Evolutionary conservation across 305 asterid genomes (phyloP).

Genomic region (Andrographis paniculata): DNA sequence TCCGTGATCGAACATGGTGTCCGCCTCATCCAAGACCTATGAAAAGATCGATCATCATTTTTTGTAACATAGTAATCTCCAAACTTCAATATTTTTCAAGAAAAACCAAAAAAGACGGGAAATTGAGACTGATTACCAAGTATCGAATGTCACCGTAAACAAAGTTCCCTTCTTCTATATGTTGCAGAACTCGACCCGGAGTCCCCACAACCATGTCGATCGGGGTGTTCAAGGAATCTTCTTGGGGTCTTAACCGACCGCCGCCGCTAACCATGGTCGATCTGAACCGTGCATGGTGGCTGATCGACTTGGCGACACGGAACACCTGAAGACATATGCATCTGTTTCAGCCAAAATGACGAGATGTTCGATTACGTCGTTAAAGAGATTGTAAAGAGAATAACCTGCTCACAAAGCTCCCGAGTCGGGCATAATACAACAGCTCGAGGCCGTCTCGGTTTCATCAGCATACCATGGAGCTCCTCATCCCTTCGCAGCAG

Average conservation of each 20-base stretch:
- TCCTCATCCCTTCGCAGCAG: conserved; percentile 81
- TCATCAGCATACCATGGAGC: conserved; percentile 75
- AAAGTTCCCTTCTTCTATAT: conserved; percentile 89
- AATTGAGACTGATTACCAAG: conserved; percentile 40
- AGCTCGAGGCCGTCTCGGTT: conserved; percentile 96
- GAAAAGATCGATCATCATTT: conserved; percentile 18
- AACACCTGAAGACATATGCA: conserved; percentile 55
- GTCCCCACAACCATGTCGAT: conserved; percentile 98
- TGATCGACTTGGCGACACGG: conserved; percentile 74
- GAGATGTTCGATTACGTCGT: conserved; percentile 3
- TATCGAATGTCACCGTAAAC: conserved; percentile 95
- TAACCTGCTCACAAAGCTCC: conserved; percentile 98
- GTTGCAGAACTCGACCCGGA: conserved; percentile 95
- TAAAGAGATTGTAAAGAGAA: conserved; percentile 12
- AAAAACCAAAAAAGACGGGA: background rate
- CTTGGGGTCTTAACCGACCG: conserved; percentile 91
- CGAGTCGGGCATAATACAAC: conserved; percentile 93
- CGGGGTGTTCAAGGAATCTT: conserved; percentile 79
- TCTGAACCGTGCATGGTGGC: conserved; percentile 94
- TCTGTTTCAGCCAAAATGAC: conserved; percentile 16
- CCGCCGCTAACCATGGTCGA: conserved; percentile 99
- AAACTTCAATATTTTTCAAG: background rate
- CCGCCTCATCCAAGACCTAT: conserved; percentile 98
- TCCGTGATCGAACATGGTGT: conserved; percentile 98
- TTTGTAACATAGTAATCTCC: conserved; percentile 6